Conservation (phyloP, 495 filamentous ascomycete genomes). For the Trichocladium antarcticum region DNA sequence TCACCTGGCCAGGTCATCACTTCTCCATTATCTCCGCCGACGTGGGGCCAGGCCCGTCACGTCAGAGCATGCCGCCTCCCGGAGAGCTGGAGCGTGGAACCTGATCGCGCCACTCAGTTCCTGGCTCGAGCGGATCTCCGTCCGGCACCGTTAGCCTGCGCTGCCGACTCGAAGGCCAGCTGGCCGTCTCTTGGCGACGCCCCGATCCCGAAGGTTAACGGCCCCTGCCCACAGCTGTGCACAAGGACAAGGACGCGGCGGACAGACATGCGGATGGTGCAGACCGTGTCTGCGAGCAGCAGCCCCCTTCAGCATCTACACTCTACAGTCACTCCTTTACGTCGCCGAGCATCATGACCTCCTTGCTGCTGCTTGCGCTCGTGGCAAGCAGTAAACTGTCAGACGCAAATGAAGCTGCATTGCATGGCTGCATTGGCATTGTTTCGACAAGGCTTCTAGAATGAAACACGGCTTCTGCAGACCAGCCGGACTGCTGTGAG, state of each 20-base stretch:
- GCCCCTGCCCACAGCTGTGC: too few relatives aligned
- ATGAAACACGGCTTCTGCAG: conserved; percentile 13
- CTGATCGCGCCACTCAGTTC: conserved; percentile 10
- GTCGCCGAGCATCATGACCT: not conserved
- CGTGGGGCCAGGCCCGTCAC: conserved; percentile 6
- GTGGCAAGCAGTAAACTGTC: conserved; percentile 8
- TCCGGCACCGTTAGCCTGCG: conserved; percentile 1
- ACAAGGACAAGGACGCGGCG: not conserved
- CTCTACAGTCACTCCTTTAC: too few relatives aligned
- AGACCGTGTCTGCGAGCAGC: not conserved
- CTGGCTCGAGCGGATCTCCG: conserved; percentile 9
- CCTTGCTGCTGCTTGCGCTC: conserved; percentile 9
- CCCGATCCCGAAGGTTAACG: not conserved
- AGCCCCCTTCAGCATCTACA: too few relatives aligned
- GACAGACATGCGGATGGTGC: not conserved
- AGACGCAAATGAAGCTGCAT: conserved; percentile 7
- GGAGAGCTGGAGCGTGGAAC: conserved; percentile 14
- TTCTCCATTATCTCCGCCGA: conserved; percentile 14
- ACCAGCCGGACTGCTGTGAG: conserved; percentile 6
- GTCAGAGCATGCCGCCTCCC: conserved; percentile 11
- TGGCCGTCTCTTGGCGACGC: not conserved
- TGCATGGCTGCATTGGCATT: conserved; percentile 5
- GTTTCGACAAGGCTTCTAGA: conserved; percentile 11
- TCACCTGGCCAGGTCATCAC: conserved; percentile 11
- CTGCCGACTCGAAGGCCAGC: conserved; percentile 4